A percentile compares a stretch with the other conserved stretches of the same genome.
Conservation (phyloP, 805 yeast genomes). For the Scheffersomyces stipitis region DNA sequence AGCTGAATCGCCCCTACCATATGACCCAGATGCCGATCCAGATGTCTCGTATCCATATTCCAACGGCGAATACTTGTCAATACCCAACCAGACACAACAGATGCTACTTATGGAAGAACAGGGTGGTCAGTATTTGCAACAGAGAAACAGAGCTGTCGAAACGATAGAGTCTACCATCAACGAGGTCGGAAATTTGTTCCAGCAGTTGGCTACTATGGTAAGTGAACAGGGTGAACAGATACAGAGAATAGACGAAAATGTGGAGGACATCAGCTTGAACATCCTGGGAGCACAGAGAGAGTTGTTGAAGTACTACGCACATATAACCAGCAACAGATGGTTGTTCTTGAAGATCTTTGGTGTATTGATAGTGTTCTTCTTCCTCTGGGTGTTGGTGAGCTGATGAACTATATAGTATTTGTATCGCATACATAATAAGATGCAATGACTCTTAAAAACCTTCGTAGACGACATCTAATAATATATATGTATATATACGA, state of each 20-base stretch:
- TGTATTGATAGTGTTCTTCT: conserved; percentile 71
- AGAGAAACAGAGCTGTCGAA: conserved; percentile 87
- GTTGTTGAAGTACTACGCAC: conserved; percentile 82
- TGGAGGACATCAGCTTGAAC: conserved; percentile 88
- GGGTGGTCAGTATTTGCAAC: conserved; percentile 69
- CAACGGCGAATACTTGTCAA: conserved; percentile 53
- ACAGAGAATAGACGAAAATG: conserved; percentile 92
- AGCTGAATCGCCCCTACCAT: conserved; percentile 14
- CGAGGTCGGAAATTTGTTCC: conserved; percentile 92
- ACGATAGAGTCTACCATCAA: conserved; percentile 96
- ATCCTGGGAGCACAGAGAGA: conserved; percentile 94
- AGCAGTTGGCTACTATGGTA: conserved; percentile 95
- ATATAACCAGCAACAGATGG: conserved; percentile 90
- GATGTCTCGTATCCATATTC: conserved; percentile 26
- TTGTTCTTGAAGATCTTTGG: conserved; percentile 87
- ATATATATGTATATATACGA: too few relatives aligned
- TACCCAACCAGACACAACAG: conserved; percentile 82
- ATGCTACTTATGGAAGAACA: conserved; percentile 80
- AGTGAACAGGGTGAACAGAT: conserved; percentile 96
- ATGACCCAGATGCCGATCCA: conserved; percentile 26
- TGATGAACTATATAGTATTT: too few relatives aligned
- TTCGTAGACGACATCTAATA: too few relatives aligned
- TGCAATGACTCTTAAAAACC: too few relatives aligned
- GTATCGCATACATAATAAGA: too few relatives aligned
- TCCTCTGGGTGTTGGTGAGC: conserved; percentile 77